Conservation (phyloP, 352 stramenopile species). For the Pythium grandisporangium region DNA sequence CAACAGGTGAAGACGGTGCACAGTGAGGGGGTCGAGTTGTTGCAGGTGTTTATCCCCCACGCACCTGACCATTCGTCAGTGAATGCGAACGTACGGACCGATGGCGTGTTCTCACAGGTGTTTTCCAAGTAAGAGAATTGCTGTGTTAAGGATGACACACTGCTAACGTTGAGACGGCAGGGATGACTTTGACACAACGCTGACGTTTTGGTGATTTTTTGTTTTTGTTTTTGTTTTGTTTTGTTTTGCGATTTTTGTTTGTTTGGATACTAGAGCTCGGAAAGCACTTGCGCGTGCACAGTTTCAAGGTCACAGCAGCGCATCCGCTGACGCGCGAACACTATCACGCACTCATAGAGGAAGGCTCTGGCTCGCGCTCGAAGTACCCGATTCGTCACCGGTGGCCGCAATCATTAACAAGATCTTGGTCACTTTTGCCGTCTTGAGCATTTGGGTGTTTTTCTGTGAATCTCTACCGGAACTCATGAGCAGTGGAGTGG, state of each 20-base stretch:
- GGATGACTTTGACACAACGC: too few species aligned
- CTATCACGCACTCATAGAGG: constrained; percentile 23
- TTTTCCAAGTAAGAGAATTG: constrained; percentile 8
- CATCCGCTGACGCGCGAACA: background rate
- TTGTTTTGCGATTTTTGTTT: too few species aligned
- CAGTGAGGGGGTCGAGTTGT: constrained; percentile 18
- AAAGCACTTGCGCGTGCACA: constrained; percentile 20
- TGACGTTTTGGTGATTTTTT: too few species aligned
- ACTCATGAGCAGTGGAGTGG: constrained; percentile 31
- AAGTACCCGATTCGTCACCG: constrained; percentile 51
- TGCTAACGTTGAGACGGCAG: too few species aligned
- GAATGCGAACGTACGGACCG: too few species aligned
- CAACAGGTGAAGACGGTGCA: constrained; percentile 28
- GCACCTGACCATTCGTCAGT: too few species aligned
- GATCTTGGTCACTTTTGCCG: constrained; percentile 35
- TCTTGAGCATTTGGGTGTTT: constrained; percentile 64
- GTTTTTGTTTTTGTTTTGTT: too few species aligned
- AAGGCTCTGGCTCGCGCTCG: constrained; percentile 42
- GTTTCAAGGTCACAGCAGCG: constrained; percentile 7
- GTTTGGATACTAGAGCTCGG: constrained; percentile 21
- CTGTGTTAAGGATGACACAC: too few species aligned
- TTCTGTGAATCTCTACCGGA: constrained; percentile 65
- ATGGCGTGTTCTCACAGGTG: constrained; percentile 34
- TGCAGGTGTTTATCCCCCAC: constrained; percentile 51
- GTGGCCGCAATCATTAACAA: constrained; percentile 38